A percentile compares a stretch with the other conserved stretches of the same genome.
These are phyloP conservation scores for Pseudonitzschia delicatissima DNA, from an alignment of 108 stramenopile genomes.

Conservation along the genomic window DNA sequence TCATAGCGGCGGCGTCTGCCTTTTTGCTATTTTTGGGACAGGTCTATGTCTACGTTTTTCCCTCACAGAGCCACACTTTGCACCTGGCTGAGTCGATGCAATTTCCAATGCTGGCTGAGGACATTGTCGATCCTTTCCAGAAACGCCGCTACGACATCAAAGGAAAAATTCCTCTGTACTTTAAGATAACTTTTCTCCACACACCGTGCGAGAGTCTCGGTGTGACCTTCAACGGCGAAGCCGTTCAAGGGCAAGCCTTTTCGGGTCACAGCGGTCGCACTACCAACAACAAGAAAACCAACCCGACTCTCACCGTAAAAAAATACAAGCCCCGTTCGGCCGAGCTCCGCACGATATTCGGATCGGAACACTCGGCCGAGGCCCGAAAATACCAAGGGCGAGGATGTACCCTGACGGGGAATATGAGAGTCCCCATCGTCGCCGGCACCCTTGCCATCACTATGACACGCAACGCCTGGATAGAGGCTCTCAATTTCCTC, in stretches of 20 bases:
- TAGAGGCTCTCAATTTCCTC: constrained; percentile 17
- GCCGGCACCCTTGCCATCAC: constrained; percentile 41
- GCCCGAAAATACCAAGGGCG: constrained; percentile 1
- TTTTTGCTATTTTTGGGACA: constrained; percentile 64
- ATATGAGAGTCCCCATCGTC: constrained; percentile 37
- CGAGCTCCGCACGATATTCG: constrained; percentile 2
- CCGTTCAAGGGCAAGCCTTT: constrained; percentile 17
- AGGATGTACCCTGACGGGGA: constrained; percentile 48
- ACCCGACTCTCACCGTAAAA: background rate
- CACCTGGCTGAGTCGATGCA: constrained; percentile 58
- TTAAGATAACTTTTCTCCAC: constrained; percentile 78
- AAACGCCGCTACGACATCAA: constrained; percentile 17
- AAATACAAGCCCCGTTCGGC: constrained; percentile 18
- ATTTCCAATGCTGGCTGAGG: constrained; percentile 31
- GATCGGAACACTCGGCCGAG: background rate
- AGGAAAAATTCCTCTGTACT: constrained; percentile 39
- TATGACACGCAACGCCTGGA: constrained; percentile 37
- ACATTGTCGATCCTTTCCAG: constrained; percentile 20
- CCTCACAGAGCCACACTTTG: constrained; percentile 57
- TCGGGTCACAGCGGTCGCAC: background rate
- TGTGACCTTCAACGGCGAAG: constrained; percentile 56
- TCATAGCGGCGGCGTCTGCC: constrained; percentile 57
- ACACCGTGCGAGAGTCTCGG: constrained; percentile 57
- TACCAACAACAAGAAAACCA: constrained; percentile 12
- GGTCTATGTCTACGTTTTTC: constrained; percentile 53